A percentile compares a stretch with the other conserved stretches of the same genome.
Evolutionary conservation across 192 early-diverging fungal species (phyloP).

Genomic region (Coemansia sp.): DNA sequence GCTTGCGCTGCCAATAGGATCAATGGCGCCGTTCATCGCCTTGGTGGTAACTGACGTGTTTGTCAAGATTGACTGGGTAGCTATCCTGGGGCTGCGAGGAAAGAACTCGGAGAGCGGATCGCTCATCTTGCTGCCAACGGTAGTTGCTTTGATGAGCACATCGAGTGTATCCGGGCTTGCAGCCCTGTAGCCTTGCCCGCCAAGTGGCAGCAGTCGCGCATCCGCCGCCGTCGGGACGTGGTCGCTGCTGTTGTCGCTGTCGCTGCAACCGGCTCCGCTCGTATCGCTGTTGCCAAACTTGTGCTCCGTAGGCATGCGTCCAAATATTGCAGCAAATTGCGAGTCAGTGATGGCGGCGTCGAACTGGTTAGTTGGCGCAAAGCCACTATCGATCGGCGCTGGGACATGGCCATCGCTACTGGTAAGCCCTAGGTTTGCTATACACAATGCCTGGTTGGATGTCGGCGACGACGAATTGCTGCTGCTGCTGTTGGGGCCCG

Average conservation of each 20-base stretch:
- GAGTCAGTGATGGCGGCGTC: slow-evolving; percentile 9
- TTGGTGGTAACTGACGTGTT: slow-evolving; percentile 38
- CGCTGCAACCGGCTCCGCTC: slow-evolving; percentile 7
- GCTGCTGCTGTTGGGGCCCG: neutral
- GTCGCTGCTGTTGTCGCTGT: slow-evolving; percentile 23
- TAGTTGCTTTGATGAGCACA: neutral
- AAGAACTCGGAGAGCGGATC: slow-evolving; percentile 8
- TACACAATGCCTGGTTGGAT: neutral
- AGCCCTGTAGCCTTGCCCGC: neutral
- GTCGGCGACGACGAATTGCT: slow-evolving; percentile 7
- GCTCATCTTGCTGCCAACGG: neutral
- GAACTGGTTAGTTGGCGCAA: neutral
- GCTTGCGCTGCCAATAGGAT: neutral
- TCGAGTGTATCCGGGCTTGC: neutral
- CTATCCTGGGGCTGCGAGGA: slow-evolving; percentile 9
- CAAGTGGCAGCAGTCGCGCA: slow-evolving; percentile 4
- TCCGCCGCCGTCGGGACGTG: neutral
- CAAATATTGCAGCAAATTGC: slow-evolving; percentile 21
- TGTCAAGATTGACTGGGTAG: slow-evolving; percentile 24
- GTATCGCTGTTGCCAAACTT: slow-evolving; percentile 3
- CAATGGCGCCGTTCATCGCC: slow-evolving; percentile 39
- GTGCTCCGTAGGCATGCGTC: neutral
- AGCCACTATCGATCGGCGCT: neutral
- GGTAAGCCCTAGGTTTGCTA: neutral
- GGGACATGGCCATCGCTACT: neutral